Evolutionary conservation across 305 asterid species (phyloP), one percentile per base, ranked within the genome.

Genomic region (Withania somnifera): DNA sequence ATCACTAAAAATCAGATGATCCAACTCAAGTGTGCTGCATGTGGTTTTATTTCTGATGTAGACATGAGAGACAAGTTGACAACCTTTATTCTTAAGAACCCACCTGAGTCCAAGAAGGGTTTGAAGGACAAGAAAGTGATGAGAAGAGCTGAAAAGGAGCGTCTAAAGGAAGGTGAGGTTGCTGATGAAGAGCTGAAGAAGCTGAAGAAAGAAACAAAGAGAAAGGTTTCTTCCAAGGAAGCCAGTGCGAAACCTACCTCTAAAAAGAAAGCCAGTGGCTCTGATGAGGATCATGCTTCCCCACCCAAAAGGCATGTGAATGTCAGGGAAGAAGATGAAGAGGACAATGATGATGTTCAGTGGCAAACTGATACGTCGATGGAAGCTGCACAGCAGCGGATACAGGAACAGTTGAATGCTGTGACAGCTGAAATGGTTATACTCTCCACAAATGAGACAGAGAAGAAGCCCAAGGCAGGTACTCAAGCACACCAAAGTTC

Each of bases 351-450:
- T 13, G 89, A 82, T 47, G 80, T 88, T 69, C 83, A 84, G 79
- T 88, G 90, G 89, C 89, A 88, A 52, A 88, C 89, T 13, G 90
- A 88, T 81, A 88, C 90, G 22, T 88, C 90, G n/a, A 19, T 84
- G 83, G 90, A 77, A 82, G 89, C 90, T 17, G 90, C 89, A 0
- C 84, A 84, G 19, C 81, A 80, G 45, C 90, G 87, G 42, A 86
- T 88, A 36, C 88, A 86, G 13, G 90, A 88, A 67, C 90, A 88
- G 56, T 42, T 88, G 79, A 88, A 76, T 81, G 63, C 90, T 32
- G 89, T 76, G 50, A 88, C 90, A 11, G 88, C 89, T 45, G 87
- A 87, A 77, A 88, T 88, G 90, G 90, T 86, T 47, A 86, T 88
- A 88, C 86, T 88, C 2, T 63, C 87, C 20, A 86, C 86, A 30